These are phyloP conservation scores for Kalmanozyma brasiliensis DNA, from an alignment of 1,284 basidiomycete genomes.

Conservation along the genomic window DNA sequence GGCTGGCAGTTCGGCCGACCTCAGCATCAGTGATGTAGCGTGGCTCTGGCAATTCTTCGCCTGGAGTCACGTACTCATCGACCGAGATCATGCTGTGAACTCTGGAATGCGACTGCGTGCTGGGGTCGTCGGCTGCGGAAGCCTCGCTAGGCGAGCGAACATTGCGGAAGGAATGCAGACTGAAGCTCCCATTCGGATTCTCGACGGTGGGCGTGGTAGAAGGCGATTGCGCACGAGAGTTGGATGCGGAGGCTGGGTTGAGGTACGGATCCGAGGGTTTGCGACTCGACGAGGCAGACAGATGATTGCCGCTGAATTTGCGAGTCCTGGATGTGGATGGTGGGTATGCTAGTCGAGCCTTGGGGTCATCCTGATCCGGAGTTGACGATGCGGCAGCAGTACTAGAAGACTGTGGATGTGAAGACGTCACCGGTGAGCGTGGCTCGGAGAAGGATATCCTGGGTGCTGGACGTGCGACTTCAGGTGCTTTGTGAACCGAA, in stretches of 20 bases:
- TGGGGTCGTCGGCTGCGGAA: conserved; percentile 18
- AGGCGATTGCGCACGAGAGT: conserved; percentile 35
- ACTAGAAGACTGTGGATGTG: not conserved
- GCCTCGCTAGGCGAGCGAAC: conserved; percentile 43
- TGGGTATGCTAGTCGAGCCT: conserved; percentile 17
- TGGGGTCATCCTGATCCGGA: conserved; percentile 6
- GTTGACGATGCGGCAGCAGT: not conserved
- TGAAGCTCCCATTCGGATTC: conserved; percentile 28
- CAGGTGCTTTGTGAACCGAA: conserved; percentile 5
- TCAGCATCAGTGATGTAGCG: conserved; percentile 19
- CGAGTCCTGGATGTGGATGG: conserved; percentile 25
- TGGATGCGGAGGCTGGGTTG: conserved; percentile 14
- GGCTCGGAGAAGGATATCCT: conserved; percentile 29
- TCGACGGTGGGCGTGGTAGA: conserved; percentile 20
- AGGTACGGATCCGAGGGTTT: conserved; percentile 22
- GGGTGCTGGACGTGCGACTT: conserved; percentile 14
- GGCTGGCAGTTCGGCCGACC: conserved; percentile 19
- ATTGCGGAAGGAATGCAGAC: conserved; percentile 48
- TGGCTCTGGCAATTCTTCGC: conserved; percentile 43
- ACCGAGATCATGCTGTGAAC: conserved; percentile 43
- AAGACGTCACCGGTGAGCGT: too few species aligned
- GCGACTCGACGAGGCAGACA: conserved; percentile 2
- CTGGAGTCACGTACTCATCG: conserved; percentile 46
- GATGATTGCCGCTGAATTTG: conserved; percentile 6
- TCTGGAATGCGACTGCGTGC: conserved; percentile 20